A percentile compares a stretch with the other conserved stretches of the same genome.
phyloP scores from a whole-genome alignment of 768 basidiomycete species.

The Stropharia rugosoannulata region DNA sequence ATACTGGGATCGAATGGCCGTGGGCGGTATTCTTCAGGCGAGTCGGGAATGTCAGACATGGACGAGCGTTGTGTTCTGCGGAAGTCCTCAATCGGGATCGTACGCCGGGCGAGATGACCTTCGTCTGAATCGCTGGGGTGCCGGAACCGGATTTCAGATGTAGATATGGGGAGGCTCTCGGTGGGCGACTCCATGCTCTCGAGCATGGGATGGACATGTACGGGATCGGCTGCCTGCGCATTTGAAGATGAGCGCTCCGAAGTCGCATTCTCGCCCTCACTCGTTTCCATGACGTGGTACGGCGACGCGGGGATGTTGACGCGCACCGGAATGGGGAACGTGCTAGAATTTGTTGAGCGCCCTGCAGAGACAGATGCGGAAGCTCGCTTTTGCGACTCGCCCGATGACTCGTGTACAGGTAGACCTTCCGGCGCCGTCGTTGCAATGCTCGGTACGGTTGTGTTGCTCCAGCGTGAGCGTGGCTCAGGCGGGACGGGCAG shows the following conservation, averaged over 20 bases:
- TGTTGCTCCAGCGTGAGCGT: conserved; percentile 42
- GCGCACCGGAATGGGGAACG: conserved; percentile 43
- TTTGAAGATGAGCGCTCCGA: conserved; percentile 11
- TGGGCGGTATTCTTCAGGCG: conserved; percentile 10
- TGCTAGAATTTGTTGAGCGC: conserved; percentile 19
- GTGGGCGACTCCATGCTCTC: conserved; percentile 47
- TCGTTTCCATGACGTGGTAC: conserved; percentile 25
- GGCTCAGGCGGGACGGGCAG: conserved; percentile 11
- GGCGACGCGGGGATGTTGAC: conserved; percentile 42
- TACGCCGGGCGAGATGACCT: conserved; percentile 25
- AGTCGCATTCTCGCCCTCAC: neutral
- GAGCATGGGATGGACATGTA: conserved; percentile 31
- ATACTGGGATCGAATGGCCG: conserved; percentile 18
- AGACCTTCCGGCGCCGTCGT: conserved; percentile 9
- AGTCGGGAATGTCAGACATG: conserved; percentile 1
- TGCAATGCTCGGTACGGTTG: conserved; percentile 30
- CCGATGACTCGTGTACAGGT: conserved; percentile 15
- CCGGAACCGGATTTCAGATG: conserved; percentile 53
- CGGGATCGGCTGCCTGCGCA: conserved; percentile 21
- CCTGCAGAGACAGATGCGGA: conserved; percentile 8
- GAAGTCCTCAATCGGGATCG: neutral
- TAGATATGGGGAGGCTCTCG: conserved; percentile 55
- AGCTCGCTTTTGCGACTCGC: conserved; percentile 10
- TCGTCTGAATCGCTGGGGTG: conserved; percentile 36
- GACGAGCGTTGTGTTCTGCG: neutral